Conservation (phyloP, 495 filamentous ascomycete genomes). For the Penicillium antarcticum region DNA sequence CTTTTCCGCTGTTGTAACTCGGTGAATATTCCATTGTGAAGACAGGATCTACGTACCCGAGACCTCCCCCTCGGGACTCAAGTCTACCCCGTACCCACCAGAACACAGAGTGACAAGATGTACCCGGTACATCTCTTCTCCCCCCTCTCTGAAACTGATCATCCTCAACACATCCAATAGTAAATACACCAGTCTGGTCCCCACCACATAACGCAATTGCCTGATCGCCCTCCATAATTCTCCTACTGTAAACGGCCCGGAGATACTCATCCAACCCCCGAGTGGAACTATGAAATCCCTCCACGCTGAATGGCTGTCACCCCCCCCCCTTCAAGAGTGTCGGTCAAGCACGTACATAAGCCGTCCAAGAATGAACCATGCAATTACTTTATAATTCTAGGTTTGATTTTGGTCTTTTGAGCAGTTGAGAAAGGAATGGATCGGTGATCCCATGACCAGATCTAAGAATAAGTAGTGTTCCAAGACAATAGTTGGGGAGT, state of each 20-base stretch:
- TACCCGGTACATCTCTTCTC: conserved; percentile 14
- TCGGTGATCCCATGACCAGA: conserved; percentile 1
- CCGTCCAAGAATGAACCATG: background rate
- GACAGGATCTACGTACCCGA: conserved; percentile 10
- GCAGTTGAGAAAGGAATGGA: background rate
- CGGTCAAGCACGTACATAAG: background rate
- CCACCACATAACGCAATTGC: no score
- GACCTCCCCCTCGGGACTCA: conserved; percentile 7
- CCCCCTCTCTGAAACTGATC: conserved; percentile 6
- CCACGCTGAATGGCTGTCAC: background rate
- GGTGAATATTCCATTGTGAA: background rate
- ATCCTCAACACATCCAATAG: conserved; percentile 2
- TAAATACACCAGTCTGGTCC: background rate
- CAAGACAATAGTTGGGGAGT: background rate
- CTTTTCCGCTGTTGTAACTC: background rate
- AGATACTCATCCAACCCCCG: no score
- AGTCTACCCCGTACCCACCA: conserved; percentile 24
- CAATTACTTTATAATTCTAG: no score
- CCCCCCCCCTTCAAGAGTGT: background rate
- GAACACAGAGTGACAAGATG: conserved; percentile 12
- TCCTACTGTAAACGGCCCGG: no score
- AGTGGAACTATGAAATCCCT: background rate
- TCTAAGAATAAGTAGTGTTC: background rate
- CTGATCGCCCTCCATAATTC: background rate
- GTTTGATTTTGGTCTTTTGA: background rate